A percentile compares a stretch with the other conserved stretches of the same genome.
phyloP scores from a whole-genome alignment of 2,329 filamentous ascomycete species.

The Parasarocladium wereldwijsianum region DNA sequence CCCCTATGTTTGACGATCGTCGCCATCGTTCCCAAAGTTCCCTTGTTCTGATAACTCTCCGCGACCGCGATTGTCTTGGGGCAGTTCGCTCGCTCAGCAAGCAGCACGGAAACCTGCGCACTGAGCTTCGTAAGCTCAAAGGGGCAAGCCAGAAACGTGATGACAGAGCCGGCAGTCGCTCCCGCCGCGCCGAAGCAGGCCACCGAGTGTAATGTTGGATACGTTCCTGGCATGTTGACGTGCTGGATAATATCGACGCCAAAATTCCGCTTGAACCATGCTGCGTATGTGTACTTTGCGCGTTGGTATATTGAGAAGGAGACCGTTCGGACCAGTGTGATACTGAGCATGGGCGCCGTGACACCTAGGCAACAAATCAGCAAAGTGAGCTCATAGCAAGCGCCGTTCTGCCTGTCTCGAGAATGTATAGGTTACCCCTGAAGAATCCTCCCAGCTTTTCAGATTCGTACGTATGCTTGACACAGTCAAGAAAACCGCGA shows the following conservation, averaged over 20 bases:
- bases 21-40: conserved; percentile 60
- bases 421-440: conserved; percentile 41
- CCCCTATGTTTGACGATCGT: conserved; percentile 67
- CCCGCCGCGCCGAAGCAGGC: conserved; percentile 66
- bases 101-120: conserved; percentile 68
- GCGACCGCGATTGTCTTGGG: conserved; percentile 43
- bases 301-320: conserved; percentile 70
- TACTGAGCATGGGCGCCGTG: conserved; percentile 64
- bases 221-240: conserved; percentile 54
- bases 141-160: conserved; percentile 70
- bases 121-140: conserved; percentile 86
- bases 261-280: conserved; percentile 52
- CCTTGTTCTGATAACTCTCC: conserved; percentile 62
- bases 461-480: conserved; percentile 58
- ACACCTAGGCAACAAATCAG: conserved; percentile 40
- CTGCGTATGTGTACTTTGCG: conserved; percentile 59
- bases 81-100: conserved; percentile 33
- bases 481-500: conserved; percentile 58
- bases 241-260: conserved; percentile 57
- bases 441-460: conserved; percentile 70
- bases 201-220: conserved; percentile 59
- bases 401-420: not conserved
- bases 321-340: conserved; percentile 62
- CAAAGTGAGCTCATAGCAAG: conserved; percentile 1
- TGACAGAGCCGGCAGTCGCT: conserved; percentile 63